These are phyloP conservation scores for Mycena rosella DNA, from an alignment of 768 basidiomycete species.

Conservation along the genomic window DNA sequence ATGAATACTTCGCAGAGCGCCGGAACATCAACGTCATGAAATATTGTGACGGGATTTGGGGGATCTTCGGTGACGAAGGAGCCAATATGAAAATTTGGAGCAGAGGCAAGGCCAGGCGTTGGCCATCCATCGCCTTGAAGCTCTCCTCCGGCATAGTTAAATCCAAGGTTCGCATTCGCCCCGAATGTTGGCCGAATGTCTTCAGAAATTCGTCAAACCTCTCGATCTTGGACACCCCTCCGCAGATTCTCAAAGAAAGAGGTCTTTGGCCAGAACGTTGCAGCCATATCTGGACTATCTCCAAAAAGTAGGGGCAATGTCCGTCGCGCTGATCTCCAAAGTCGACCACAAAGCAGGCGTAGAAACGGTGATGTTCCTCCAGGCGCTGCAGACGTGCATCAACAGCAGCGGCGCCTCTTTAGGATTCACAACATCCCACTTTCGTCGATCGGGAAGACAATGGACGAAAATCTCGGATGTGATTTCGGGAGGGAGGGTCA, in stretches of 20 bases:
- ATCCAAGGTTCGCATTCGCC: not conserved
- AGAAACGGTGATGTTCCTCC: too few relatives aligned
- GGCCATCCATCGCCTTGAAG: not conserved
- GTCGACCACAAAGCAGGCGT: too few relatives aligned
- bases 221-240: not conserved
- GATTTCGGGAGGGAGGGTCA: slow-evolving; percentile 24
- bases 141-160: not conserved
- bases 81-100: slow-evolving; percentile 6
- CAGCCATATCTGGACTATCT: slow-evolving; percentile 4
- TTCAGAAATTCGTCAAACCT: not conserved
- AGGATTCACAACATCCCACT: not conserved
- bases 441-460: not conserved
- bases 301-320: not conserved
- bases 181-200: not conserved
- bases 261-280: not conserved
- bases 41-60: not conserved
- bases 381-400: too few relatives aligned
- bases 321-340: too few relatives aligned
- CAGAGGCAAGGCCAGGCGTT: not conserved
- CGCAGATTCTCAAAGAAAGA: slow-evolving; percentile 3
- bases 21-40: not conserved
- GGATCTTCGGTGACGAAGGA: too few relatives aligned
- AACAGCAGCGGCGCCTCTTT: slow-evolving; percentile 9
- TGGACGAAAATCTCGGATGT: slow-evolving; percentile 24
- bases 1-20: slow-evolving; percentile 1